A percentile compares a stretch with the other conserved stretches of the same genome.
phyloP scores from a whole-genome alignment of 169 alveolate genomes.

The Plasmodium falciparum region DNA sequence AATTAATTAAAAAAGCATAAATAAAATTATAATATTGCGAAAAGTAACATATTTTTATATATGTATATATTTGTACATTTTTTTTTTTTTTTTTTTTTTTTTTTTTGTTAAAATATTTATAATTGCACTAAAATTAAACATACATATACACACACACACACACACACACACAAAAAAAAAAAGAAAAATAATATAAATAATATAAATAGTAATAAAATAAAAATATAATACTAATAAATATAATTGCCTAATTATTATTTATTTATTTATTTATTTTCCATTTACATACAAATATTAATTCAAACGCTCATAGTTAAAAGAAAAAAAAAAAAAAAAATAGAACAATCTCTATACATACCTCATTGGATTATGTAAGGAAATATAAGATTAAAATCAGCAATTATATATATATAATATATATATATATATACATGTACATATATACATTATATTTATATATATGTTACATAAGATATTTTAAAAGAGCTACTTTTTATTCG shows the following conservation, averaged over 20 bases:
- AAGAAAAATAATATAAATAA: no score
- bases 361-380: not conserved
- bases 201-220: no score
- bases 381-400: not conserved
- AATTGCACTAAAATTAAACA: constrained; percentile 35
- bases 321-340: no score
- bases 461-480: not conserved
- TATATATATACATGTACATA: not conserved
- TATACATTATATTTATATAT: not conserved
- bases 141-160: not conserved
- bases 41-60: not conserved
- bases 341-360: constrained; percentile 5
- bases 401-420: no score
- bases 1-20: constrained; percentile 69
- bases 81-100: constrained; percentile 67
- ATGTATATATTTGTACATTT: constrained; percentile 40
- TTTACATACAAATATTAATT: not conserved
- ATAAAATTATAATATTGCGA: not conserved
- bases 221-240: constrained; percentile 17
- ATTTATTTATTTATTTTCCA: not conserved
- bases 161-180: no score
- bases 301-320: not conserved
- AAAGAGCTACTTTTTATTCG: no score
- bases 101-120: constrained; percentile 31
- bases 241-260: constrained; percentile 54